Evolutionary conservation across 2,329 filamentous ascomycete species (phyloP).

Genomic region (Raffaelea albimanens): DNA sequence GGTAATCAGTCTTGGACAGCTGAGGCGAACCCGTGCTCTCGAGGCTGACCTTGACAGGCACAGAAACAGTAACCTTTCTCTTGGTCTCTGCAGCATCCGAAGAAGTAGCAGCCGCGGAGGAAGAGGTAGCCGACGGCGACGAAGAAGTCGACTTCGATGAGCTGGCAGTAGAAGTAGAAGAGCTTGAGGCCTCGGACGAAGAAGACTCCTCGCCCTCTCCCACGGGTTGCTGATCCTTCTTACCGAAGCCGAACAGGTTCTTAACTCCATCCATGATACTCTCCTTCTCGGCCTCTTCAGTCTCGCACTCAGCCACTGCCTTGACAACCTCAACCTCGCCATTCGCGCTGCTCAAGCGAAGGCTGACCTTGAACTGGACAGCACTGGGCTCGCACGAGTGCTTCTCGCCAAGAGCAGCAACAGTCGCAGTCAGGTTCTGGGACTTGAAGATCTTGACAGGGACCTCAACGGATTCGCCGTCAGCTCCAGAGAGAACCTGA

Average conservation of each 20-base stretch:
- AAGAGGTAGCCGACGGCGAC: slow-evolving; percentile 5
- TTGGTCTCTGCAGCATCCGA: slow-evolving; percentile 23
- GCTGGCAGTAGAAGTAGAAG: background rate
- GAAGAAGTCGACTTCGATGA: slow-evolving; percentile 20
- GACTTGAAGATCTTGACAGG: slow-evolving; percentile 61
- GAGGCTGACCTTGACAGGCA: slow-evolving; percentile 40
- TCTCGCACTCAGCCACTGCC: slow-evolving; percentile 77
- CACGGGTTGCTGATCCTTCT: slow-evolving; percentile 66
- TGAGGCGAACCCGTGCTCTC: slow-evolving; percentile 40
- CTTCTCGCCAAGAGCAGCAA: slow-evolving; percentile 68
- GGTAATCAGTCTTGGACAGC: slow-evolving; percentile 38
- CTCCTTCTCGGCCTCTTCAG: slow-evolving; percentile 63
- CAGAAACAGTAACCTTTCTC: slow-evolving; percentile 48
- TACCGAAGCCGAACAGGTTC: slow-evolving; percentile 89
- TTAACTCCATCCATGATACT: slow-evolving; percentile 89
- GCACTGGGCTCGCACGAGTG: slow-evolving; percentile 68
- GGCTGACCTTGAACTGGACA: slow-evolving; percentile 69
- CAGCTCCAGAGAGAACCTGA: slow-evolving; percentile 58
- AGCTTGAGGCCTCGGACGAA: slow-evolving; percentile 6
- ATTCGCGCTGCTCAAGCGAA: slow-evolving; percentile 62
- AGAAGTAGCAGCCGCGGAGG: slow-evolving; percentile 10
- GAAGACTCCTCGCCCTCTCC: slow-evolving; percentile 21
- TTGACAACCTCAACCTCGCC: slow-evolving; percentile 72
- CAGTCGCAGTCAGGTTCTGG: slow-evolving; percentile 75
- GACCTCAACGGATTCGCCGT: slow-evolving; percentile 30